Evolutionary conservation across 306 rosid genomes (phyloP).

Genomic region (Canavalia gladiata): DNA sequence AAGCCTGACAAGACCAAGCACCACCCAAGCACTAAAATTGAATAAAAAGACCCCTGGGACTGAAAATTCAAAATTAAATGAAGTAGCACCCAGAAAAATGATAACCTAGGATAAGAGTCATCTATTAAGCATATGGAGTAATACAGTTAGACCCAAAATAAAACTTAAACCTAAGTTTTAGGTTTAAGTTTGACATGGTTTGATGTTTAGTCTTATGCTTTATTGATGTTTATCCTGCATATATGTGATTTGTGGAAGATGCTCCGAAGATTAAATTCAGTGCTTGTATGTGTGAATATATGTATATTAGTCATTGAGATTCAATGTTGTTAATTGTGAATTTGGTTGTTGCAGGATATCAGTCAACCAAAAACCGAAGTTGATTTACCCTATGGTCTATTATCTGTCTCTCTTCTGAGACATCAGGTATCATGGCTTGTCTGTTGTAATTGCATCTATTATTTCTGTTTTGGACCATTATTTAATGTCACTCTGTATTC

Average conservation of each 20-base stretch:
- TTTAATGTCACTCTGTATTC: slow-evolving; percentile 44
- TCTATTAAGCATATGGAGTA: slow-evolving; percentile 6
- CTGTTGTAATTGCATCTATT: slow-evolving; percentile 20
- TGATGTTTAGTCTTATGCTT: slow-evolving; percentile 38
- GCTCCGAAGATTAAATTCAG: slow-evolving; percentile 1
- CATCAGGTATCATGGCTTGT: slow-evolving; percentile 80
- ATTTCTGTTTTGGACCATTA: slow-evolving; percentile 13
- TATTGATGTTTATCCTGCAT: slow-evolving; percentile 18
- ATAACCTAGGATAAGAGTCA: not conserved
- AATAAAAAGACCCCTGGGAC: not conserved
- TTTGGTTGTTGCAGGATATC: slow-evolving; percentile 79
- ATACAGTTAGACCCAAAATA: slow-evolving; percentile 5
- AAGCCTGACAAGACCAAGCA: not conserved
- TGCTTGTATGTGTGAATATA: not conserved
- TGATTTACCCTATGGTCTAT: slow-evolving; percentile 75
- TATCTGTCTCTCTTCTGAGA: slow-evolving; percentile 89
- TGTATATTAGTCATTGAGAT: slow-evolving; percentile 14
- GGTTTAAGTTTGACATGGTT: slow-evolving; percentile 38
- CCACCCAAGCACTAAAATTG: not conserved
- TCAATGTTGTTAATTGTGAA: slow-evolving; percentile 24
- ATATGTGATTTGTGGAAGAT: slow-evolving; percentile 16
- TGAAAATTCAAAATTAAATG: slow-evolving; percentile 25
- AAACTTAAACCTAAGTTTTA: not conserved
- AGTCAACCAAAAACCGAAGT: slow-evolving; percentile 81
- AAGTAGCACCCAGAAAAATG: slow-evolving; percentile 28